Evolutionary conservation across 352 stramenopile genomes (phyloP), one percentile per base, ranked within the genome.

Genomic region (Blastocystis sp.): DNA sequence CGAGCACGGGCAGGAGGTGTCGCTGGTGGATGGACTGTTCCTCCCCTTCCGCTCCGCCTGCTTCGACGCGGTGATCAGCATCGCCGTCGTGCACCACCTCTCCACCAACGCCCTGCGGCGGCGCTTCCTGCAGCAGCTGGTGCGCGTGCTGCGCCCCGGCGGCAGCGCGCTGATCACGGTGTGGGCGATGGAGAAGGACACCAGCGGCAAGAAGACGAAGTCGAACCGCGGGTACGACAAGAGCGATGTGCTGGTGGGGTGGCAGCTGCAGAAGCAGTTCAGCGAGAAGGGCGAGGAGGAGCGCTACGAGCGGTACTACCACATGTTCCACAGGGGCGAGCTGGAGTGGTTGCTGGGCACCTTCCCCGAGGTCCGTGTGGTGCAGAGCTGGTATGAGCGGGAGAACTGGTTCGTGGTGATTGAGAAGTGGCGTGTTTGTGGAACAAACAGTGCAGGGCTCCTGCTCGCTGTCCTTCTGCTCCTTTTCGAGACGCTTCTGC

Each of bases 81-180:
- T 96, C 82, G 94, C 94, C 60, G 94, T 96, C 19, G 90, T 96
- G 90, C 94, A 96, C 89, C 94, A 96, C 89, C 88, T 96, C 57
- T 94, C 92, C 48, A 95, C 93, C 11, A 80, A 80, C 65, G 90
- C 89, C 70, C 90, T 93, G 77, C 89, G 94, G 14, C 82, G 94
- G 28, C 90, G 90, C 63, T 93, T 91, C 82, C 89, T 96, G 19
- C 60, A 89, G 43, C 93, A 96, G 88, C 88, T 94, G 59, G 69
- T 89, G 24, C 90, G 93, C 52, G 91, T 96, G 54, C 90, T 96
- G 28, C 92, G 92, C 68, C 76, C 90, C 7, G 92, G 92, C 63
- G 89, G 89, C 24, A 38, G 87, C 42, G 92, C 93, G 42, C 92
- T 95, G 76, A 91, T 96, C 52, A 93, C 95, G 87, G 94, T 93